Evolutionary conservation across 352 stramenopile species (phyloP).

Genomic region (Phytophthora macrochlamydospora): DNA sequence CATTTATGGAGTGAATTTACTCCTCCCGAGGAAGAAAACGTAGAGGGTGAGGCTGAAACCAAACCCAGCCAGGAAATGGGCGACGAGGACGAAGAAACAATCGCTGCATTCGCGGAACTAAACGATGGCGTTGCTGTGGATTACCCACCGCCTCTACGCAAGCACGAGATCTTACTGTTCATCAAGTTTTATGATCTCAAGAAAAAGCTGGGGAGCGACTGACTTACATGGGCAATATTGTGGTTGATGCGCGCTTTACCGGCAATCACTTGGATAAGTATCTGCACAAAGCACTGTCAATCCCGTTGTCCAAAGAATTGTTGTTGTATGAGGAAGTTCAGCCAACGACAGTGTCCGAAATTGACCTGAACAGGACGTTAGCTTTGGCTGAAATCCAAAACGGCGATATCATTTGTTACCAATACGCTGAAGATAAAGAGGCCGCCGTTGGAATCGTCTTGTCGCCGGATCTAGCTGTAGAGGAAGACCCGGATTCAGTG

Average conservation of each 20-base stretch:
- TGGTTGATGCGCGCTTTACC: constrained; percentile 69
- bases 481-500: constrained; percentile 29
- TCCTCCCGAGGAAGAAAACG: constrained; percentile 31
- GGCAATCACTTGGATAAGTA: constrained; percentile 53
- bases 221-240: constrained; percentile 80
- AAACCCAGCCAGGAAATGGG: constrained; percentile 25
- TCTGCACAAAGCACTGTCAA: constrained; percentile 59
- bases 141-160: constrained; percentile 23
- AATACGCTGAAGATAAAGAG: constrained; percentile 52
- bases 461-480: constrained; percentile 20
- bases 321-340: constrained; percentile 83
- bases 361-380: constrained; percentile 58
- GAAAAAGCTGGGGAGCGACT: constrained; percentile 66
- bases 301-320: constrained; percentile 56
- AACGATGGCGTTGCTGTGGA: constrained; percentile 13
- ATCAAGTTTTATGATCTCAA: constrained; percentile 85
- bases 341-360: constrained; percentile 56
- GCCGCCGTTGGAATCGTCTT: constrained; percentile 23
- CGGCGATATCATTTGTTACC: constrained; percentile 87
- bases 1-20: constrained; percentile 73
- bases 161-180: constrained; percentile 77
- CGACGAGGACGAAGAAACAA: constrained; percentile 22
- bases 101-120: constrained; percentile 10
- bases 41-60: constrained; percentile 16
- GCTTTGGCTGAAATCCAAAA: constrained; percentile 70